Evolutionary conservation across 176 grass and related monocot genomes (phyloP).

Genomic region (Rhipidocladum racemiflorum): DNA sequence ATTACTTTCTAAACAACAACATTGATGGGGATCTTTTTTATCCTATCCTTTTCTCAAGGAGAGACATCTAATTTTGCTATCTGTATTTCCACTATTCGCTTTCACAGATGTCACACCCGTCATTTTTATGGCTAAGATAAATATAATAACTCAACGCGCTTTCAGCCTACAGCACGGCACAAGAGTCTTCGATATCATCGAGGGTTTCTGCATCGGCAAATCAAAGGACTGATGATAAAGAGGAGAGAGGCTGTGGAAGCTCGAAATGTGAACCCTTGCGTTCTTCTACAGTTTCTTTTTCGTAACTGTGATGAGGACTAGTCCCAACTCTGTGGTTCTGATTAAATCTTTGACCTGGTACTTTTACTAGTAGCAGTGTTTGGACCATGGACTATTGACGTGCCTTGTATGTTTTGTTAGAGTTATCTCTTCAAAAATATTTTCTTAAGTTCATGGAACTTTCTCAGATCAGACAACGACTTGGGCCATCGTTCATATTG

Average conservation of each 20-base stretch:
- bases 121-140: conserved; percentile 17
- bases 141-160: conserved; percentile 20
- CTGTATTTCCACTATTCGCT: neutral
- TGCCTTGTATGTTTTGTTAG: conserved; percentile 5
- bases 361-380: conserved; percentile 23
- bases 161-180: conserved; percentile 80
- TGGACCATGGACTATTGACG: conserved; percentile 18
- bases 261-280: conserved; percentile 36
- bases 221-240: conserved; percentile 42
- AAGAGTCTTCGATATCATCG: conserved; percentile 87
- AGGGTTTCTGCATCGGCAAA: conserved; percentile 82
- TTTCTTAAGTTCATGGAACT: neutral
- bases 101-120: neutral
- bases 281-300: neutral
- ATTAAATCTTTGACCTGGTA: conserved; percentile 33
- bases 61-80: neutral
- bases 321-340: conserved; percentile 27
- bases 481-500: neutral
- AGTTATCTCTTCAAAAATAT: neutral
- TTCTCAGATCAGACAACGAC: conserved; percentile 8
- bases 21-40: neutral
- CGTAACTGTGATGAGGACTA: conserved; percentile 1
- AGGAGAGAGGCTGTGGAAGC: neutral
- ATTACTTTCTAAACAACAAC: conserved; percentile 1
- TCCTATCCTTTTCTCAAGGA: conserved; percentile 3